Evolutionary conservation across 345 rosid genomes (phyloP), one percentile per base, ranked within the genome.

Genomic region (Clausena lansium): DNA sequence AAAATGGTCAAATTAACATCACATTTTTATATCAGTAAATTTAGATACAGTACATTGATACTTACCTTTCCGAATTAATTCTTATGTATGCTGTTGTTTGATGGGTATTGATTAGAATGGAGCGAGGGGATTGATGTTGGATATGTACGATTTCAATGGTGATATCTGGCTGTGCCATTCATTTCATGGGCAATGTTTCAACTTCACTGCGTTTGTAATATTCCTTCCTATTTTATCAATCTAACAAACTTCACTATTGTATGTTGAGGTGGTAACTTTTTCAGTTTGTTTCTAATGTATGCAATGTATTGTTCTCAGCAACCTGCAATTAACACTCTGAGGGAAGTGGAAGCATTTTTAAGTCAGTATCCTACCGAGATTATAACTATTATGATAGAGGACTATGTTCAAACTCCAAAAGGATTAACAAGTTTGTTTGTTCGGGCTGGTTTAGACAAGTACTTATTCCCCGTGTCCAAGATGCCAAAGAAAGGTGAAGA

Each of bases 121-220:
- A 74, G 99, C 87, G 78, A 91, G 99, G 79, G 97, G 97, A 70
- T 83, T 96, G 83, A 96, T 94, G 99, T 77, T 96, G 85, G 99
- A 96, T 83, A 92, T 96, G 99, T 96, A 96, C 72, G 97, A 96
- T 83, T 94, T 90, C 61, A 79, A 89, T 68, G 85, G 81, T 9
- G 98, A 95, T 81, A 89, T 95, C 61, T 95, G 99, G 99, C 99
- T 95, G 45, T 93, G 99, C 80, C 99, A 95, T 87, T 95, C 99
- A 0, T 93, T 93, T 85, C 85, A 79, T 45, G 98, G 99, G 35
- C 95, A 93, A 87, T 93, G 99, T 76, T 95, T 84, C 90, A 93
- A 93, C 88, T 91, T 95, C 94, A 93, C 99, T 0, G 99, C 99
- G 68, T 96, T 96, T 81, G 99, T 96, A 92, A 92, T 69, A 20